Evolutionary conservation across 202 grass and related monocot species (phyloP), one percentile per base, ranked within the genome.

Genomic region (Carex arenaria): DNA sequence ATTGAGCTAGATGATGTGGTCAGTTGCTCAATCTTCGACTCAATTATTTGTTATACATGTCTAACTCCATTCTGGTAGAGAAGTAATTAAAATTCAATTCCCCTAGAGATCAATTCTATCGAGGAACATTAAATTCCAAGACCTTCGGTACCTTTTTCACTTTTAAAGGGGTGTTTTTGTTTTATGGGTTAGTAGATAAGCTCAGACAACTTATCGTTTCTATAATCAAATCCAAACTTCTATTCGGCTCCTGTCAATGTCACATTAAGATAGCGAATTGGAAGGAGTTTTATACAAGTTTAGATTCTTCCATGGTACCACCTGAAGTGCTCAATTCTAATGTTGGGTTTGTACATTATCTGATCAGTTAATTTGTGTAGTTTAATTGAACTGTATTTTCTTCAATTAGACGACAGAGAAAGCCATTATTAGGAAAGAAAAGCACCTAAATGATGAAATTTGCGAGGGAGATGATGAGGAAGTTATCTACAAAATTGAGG

Each of bases 1-100:
- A 99, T 99, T 86, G 96, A 99, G 85, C 95, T 98, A 26, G 96
- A 99, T 42, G 96, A 95, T 17, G 96, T 99, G 83, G 92, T 97
- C 53, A 82, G 90, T 34, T 22, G 20, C 38, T 53, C 49, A 45
- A 80, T 83, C 65, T 57, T n/a, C 10, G 9, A 54, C 14, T 64
- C 68, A 9, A 17, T 26, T 43, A 68, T 51, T 52, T 52, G 7
- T 80, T 65, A 1, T 45, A 63, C 8, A 64, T 80, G 18, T 54
- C 26, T 53, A 61, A 22, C 18, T 60, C 15, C 26, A 8, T 0
- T 54, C 69, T 69, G 38, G 4, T 67, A 40, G 72, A 10, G 14
- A 31, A 55, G 49, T 14, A 32, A 32, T 30, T 55, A 30, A 2
- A 54, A 55, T 55, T 55, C 49, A 75, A 75, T 76, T 76, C 0